Percentiles rank a stretch among this genome's conserved stretches.
phyloP scores from a whole-genome alignment of 257 asterid genomes.

The Eucommia ulmoides region DNA sequence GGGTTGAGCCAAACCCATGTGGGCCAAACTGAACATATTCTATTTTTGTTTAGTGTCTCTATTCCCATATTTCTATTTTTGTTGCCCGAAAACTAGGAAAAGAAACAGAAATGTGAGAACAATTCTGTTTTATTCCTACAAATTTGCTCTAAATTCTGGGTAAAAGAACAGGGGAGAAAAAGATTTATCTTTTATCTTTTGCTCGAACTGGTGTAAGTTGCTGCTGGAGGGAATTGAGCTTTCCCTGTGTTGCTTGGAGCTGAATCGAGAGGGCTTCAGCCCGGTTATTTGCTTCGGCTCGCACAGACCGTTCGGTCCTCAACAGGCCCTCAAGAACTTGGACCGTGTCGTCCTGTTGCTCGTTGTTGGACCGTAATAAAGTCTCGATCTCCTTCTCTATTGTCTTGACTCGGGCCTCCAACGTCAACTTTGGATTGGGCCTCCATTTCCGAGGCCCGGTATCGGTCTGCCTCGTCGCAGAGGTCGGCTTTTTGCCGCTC shows the following conservation, averaged over 20 bases:
- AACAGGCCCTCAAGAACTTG: slow-evolving; percentile 63
- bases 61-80: no score
- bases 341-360: slow-evolving; percentile 58
- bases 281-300: slow-evolving; percentile 70
- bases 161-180: no score
- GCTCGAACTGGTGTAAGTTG: slow-evolving; percentile 55
- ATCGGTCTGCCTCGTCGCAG: slow-evolving; percentile 36
- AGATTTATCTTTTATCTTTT: no score
- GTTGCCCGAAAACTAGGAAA: no score
- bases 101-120: no score
- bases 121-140: no score
- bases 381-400: slow-evolving; percentile 73
- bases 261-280: slow-evolving; percentile 81
- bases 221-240: slow-evolving; percentile 65
- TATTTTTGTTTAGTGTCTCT: no score
- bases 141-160: no score
- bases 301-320: slow-evolving; percentile 77
- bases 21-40: no score
- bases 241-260: slow-evolving; percentile 75
- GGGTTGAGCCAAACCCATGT: no score
- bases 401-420: slow-evolving; percentile 65
- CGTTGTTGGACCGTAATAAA: slow-evolving; percentile 52
- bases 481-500: slow-evolving; percentile 59
- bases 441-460: slow-evolving; percentile 58
- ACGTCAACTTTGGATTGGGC: slow-evolving; percentile 46